Conservation (phyloP, 1,284 basidiomycete species). For the Schizopora paradoxa region DNA sequence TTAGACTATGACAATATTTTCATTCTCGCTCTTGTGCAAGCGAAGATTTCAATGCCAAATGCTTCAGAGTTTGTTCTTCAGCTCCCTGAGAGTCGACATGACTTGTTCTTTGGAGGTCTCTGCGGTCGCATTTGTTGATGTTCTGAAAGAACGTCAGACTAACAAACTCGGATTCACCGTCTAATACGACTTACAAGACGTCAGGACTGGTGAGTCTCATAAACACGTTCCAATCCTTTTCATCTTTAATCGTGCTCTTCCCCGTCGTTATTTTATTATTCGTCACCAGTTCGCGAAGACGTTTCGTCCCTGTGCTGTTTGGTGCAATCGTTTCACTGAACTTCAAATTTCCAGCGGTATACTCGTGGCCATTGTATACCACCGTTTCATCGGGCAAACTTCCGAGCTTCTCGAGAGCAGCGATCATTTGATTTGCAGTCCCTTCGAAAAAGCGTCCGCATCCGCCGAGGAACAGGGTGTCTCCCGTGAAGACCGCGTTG, state of each 20-base stretch:
- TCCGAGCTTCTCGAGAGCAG: conserved; percentile 70
- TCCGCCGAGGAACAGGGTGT: conserved; percentile 92
- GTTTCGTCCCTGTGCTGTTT: conserved; percentile 47
- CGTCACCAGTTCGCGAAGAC: conserved; percentile 49
- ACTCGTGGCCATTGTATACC: conserved; percentile 92
- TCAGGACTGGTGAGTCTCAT: conserved; percentile 61
- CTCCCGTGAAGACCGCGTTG: conserved; percentile 89
- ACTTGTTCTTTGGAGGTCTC: conserved; percentile 47
- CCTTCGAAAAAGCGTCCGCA: conserved; percentile 99
- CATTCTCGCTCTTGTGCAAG: background rate
- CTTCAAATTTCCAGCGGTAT: conserved; percentile 64
- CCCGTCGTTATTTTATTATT: conserved; percentile 62
- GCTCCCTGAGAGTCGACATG: conserved; percentile 71
- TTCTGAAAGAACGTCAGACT: conserved; percentile 27
- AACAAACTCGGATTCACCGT: background rate
- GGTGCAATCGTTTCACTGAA: conserved; percentile 70
- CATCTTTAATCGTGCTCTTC: conserved; percentile 78
- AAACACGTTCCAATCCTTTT: conserved; percentile 84
- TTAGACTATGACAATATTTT: background rate
- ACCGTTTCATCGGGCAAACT: conserved; percentile 77
- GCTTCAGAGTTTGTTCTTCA: conserved; percentile 80
- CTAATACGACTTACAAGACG: conserved; percentile 51
- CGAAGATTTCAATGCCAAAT: background rate
- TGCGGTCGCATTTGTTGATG: conserved; percentile 41
- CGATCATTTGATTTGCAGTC: conserved; percentile 79